Evolutionary conservation across 257 asterid species (phyloP).

Genomic region (Leonotis leonurus): DNA sequence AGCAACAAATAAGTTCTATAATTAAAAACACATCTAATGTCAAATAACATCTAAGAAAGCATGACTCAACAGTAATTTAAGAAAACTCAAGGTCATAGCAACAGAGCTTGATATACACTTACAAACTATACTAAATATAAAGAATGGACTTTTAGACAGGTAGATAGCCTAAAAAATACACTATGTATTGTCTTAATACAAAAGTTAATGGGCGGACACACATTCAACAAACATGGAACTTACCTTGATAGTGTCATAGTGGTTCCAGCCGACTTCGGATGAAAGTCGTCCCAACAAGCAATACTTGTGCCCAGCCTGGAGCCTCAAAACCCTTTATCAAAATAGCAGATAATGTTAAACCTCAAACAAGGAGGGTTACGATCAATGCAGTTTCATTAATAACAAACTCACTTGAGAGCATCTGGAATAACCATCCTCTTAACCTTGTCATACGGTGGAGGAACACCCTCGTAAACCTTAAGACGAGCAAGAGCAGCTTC

Average conservation of each 20-base stretch:
- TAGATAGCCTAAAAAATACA: too few species aligned
- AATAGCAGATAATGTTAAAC: not conserved
- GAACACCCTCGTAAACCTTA: slow-evolving; percentile 64
- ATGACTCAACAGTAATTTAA: too few species aligned
- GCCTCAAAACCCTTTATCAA: slow-evolving; percentile 66
- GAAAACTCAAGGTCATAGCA: not conserved
- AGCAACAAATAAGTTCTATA: too few species aligned
- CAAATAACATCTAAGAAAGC: too few species aligned
- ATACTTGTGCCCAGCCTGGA: slow-evolving; percentile 84
- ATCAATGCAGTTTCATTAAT: not conserved
- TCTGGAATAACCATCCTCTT: slow-evolving; percentile 82
- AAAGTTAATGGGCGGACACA: too few species aligned
- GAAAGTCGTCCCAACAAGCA: slow-evolving; percentile 80
- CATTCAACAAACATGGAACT: slow-evolving; percentile 14
- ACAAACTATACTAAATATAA: not conserved
- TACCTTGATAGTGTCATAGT: slow-evolving; percentile 77
- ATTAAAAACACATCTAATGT: too few species aligned
- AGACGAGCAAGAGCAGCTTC: slow-evolving; percentile 66
- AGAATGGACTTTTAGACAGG: too few species aligned
- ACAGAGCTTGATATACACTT: not conserved
- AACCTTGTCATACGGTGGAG: slow-evolving; percentile 59
- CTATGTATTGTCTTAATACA: too few species aligned
- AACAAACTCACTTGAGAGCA: slow-evolving; percentile 58
- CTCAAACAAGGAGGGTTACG: not conserved
- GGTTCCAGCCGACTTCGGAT: slow-evolving; percentile 93